Evolutionary conservation across 805 yeast species (phyloP).

Genomic region (Pichia cephalocereana): DNA sequence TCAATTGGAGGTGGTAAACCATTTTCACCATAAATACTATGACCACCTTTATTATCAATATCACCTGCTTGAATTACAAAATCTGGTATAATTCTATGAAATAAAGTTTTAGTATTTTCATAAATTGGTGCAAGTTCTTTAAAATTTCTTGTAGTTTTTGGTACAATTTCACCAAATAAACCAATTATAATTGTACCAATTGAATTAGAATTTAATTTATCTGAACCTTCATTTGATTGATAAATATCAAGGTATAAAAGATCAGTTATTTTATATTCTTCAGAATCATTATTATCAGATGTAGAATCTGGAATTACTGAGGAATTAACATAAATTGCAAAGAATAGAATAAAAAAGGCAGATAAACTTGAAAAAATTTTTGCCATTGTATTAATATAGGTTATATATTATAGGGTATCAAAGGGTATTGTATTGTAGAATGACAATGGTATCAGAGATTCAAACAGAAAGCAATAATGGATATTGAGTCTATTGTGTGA

Average conservation of each 20-base stretch:
- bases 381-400: not conserved
- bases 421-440: no score
- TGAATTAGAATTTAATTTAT: constrained; percentile 5
- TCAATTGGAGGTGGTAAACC: constrained; percentile 4
- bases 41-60: constrained; percentile 70
- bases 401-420: no score
- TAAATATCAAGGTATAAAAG: constrained; percentile 33
- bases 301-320: not conserved
- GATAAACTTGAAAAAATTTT: not conserved
- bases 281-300: constrained; percentile 26
- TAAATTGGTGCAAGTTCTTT: constrained; percentile 43
- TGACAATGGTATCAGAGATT: no score
- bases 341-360: not conserved
- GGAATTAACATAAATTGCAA: not conserved
- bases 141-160: constrained; percentile 56
- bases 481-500: no score
- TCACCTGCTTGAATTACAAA: constrained; percentile 90
- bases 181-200: constrained; percentile 47
- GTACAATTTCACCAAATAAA: constrained; percentile 56
- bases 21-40: constrained; percentile 45
- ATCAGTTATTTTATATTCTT: constrained; percentile 30
- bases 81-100: constrained; percentile 65
- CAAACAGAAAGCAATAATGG: no score
- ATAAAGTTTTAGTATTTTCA: constrained; percentile 38
- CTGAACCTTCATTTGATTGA: constrained; percentile 10